Evolutionary conservation across 345 rosid species (phyloP), one percentile per base, ranked within the genome.

Genomic region (Sonneratia alba): DNA sequence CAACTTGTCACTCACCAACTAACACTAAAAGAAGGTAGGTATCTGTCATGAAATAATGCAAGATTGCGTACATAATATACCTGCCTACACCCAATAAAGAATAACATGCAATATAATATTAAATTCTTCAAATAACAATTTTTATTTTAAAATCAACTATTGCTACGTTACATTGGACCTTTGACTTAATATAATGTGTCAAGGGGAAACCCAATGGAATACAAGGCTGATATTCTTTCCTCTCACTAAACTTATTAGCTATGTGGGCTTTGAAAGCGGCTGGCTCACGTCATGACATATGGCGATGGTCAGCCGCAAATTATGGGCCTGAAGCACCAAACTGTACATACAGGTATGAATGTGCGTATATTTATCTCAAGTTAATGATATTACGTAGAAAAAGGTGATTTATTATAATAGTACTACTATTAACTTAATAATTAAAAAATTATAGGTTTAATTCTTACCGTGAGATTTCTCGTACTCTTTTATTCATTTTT

Each of bases 221-320:
- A 47, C 73, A 27, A 36, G 5, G 48, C 6, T 55, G 27, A 27
- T 36, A n/a, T 71, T 64, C 22, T 56, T 71, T 61, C 32, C 36
- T 56, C 36, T 27, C 38, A 55, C 34, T 59, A 67, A 57, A 1
- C 49, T 42, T 65, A 66, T 37, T 36, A 40, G 15, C 43, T 43
- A 55, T 15, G 2, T 3, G 37, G 70, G 66, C 57, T 70, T 14
- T 27, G 56, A 43, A 12, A 68, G 64, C 48, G 76, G 71, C 76
- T 42, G 36, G 36, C 45, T 16, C 0, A 38, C 13, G 21, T 36
- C 74, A 6, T 66, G 71, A 42, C 14, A 57, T 57, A 49, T 49
- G 77, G 76, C 70, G 45, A 19, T 72, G 66, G 45, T 75, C 53
- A 75, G 78, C 77, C 83, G 74, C 69, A 66, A 77, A 72, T 77